Conservation (phyloP, 495 filamentous ascomycete species). For the Aspergillus sclerotioniger region DNA sequence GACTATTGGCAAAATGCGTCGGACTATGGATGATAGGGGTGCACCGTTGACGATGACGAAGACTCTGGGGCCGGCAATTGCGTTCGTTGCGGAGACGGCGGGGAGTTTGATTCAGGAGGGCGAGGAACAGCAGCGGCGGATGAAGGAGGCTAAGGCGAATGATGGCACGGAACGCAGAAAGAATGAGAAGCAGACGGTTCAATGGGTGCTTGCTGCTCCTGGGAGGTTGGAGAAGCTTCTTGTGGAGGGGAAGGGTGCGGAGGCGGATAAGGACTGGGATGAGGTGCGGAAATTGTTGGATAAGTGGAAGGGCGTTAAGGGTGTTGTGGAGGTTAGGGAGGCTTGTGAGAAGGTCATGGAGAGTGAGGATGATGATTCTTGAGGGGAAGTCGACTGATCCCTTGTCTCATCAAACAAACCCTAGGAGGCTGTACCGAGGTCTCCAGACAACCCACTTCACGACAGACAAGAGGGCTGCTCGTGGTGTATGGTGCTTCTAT, state of each 20-base stretch:
- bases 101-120: slow-evolving; percentile 59
- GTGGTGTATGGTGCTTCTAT: too few species aligned
- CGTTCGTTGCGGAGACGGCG: slow-evolving; percentile 77
- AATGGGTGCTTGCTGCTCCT: slow-evolving; percentile 66
- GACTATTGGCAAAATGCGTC: slow-evolving; percentile 73
- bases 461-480: background rate
- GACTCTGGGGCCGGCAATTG: slow-evolving; percentile 74
- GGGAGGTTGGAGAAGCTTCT: slow-evolving; percentile 49
- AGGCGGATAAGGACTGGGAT: slow-evolving; percentile 61
- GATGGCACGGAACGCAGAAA: slow-evolving; percentile 36
- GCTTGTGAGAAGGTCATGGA: slow-evolving; percentile 58
- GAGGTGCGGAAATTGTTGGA: slow-evolving; percentile 45
- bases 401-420: background rate
- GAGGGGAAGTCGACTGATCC: slow-evolving; percentile 8
- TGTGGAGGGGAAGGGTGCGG: slow-evolving; percentile 46
- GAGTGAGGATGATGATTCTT: slow-evolving; percentile 28
- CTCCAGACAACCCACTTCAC: background rate
- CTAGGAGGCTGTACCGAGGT: background rate
- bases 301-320: slow-evolving; percentile 60
- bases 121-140: slow-evolving; percentile 34
- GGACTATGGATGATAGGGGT: slow-evolving; percentile 49
- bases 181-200: slow-evolving; percentile 64
- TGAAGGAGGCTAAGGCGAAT: slow-evolving; percentile 36
- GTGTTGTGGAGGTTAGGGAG: slow-evolving; percentile 56
- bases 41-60: slow-evolving; percentile 50